A percentile compares a stretch with the other conserved stretches of the same genome.
Conservation (phyloP, 169 alveolate species). For the Plasmodium sp. region DNA sequence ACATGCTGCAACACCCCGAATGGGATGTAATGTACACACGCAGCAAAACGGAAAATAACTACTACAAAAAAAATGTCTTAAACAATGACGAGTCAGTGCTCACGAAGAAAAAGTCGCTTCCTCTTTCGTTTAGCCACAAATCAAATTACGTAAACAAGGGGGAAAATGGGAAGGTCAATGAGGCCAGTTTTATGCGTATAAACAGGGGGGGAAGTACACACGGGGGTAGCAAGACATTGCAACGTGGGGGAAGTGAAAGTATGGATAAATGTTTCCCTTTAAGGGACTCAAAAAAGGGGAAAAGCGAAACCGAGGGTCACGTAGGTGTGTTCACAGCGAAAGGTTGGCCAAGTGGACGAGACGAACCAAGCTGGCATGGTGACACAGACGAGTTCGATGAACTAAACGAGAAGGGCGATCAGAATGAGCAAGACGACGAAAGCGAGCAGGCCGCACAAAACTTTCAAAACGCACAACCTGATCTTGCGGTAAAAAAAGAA, state of each 20-base stretch:
- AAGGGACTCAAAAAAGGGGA: neutral
- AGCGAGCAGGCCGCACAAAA: neutral
- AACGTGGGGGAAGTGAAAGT: neutral
- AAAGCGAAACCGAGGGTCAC: neutral
- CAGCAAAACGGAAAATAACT: neutral
- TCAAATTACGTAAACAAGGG: neutral
- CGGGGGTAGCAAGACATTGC: neutral
- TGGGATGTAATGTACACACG: neutral
- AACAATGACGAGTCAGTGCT: neutral
- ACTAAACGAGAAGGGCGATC: neutral
- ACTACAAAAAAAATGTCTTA: neutral
- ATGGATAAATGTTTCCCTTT: neutral
- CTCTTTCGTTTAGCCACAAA: neutral
- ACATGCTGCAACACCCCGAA: neutral
- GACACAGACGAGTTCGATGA: neutral
- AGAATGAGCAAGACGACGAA: conserved; percentile 1
- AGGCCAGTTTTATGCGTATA: neutral
- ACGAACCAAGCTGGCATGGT: neutral
- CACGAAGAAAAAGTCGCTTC: neutral
- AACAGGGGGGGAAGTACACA: neutral
- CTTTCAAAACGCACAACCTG: neutral
- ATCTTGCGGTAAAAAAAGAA: neutral
- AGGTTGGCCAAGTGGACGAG: neutral
- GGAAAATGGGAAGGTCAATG: neutral
- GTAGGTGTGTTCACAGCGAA: neutral